Evolutionary conservation across 495 filamentous ascomycete species (phyloP).

Genomic region (Alectoria sarmentosa): DNA sequence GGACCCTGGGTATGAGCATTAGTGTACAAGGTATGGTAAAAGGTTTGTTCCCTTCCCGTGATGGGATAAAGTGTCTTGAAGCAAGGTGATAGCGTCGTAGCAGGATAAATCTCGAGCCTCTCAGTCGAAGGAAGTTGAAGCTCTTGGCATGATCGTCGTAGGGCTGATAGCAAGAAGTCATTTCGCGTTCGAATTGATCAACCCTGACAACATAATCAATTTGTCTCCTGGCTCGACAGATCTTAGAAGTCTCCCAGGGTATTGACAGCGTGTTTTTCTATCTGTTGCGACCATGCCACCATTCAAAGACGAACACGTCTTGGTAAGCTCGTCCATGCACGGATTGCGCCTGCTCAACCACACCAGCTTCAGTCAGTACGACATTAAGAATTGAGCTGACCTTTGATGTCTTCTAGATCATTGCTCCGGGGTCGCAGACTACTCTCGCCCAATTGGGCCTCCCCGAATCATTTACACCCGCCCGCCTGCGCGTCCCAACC

Average conservation of each 20-base stretch:
- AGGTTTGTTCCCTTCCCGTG: not conserved
- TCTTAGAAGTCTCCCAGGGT: too few species aligned
- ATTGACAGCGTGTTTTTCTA: not conserved
- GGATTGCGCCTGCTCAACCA: constrained; percentile 2
- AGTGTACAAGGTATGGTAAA: not conserved
- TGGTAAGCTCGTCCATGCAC: constrained; percentile 40
- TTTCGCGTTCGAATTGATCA: not conserved
- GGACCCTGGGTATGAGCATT: not conserved
- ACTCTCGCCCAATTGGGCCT: constrained; percentile 92
- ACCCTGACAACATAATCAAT: not conserved
- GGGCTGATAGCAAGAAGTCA: not conserved
- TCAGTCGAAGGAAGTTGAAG: not conserved
- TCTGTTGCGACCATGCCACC: constrained; percentile 47
- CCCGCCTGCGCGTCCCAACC: constrained; percentile 71
- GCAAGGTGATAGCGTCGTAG: not conserved
- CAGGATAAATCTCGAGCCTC: not conserved
- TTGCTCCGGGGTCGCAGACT: constrained; percentile 88
- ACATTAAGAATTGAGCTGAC: constrained; percentile 19
- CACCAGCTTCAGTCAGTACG: not conserved
- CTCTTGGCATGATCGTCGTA: not conserved
- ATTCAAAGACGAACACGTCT: constrained; percentile 71
- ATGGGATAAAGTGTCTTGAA: not conserved
- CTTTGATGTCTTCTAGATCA: constrained; percentile 49
- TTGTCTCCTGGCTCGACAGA: not conserved
- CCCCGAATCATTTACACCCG: constrained; percentile 83